phyloP scores from a whole-genome alignment of 2,329 filamentous ascomycete genomes.

The Aureobasidium namibiae region DNA sequence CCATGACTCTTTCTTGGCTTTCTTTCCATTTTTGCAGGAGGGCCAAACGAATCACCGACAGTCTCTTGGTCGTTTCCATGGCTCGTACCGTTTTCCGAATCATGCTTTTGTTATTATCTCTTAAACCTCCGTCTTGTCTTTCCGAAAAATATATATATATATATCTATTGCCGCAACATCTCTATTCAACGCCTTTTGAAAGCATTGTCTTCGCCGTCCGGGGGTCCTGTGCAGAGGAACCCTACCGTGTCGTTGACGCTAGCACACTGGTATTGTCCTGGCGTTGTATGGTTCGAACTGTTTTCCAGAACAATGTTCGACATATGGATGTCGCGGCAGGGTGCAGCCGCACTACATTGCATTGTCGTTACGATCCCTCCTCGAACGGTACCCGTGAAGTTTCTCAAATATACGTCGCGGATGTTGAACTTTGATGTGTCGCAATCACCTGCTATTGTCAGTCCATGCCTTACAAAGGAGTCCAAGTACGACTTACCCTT shows the following conservation, averaged over 20 bases:
- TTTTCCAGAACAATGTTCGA: conserved; percentile 15
- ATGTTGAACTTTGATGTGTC: conserved; percentile 31
- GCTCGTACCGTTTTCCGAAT: background rate
- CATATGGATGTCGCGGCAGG: conserved; percentile 21
- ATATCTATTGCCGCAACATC: background rate
- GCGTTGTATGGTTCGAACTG: conserved; percentile 16
- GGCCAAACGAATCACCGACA: background rate
- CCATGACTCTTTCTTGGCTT: background rate
- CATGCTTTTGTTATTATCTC: too few species aligned
- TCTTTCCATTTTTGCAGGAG: background rate
- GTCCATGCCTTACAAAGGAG: background rate
- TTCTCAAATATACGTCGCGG: conserved; percentile 22
- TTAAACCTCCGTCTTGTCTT: too few species aligned
- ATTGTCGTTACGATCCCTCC: conserved; percentile 19
- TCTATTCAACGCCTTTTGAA: background rate
- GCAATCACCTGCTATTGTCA: conserved; percentile 17
- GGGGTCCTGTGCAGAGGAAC: conserved; percentile 20
- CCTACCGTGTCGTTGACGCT: conserved; percentile 17
- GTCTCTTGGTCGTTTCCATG: background rate
- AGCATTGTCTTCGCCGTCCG: conserved; percentile 1
- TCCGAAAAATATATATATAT: background rate
- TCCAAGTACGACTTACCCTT: background rate
- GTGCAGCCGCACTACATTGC: conserved; percentile 22
- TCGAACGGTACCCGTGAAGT: conserved; percentile 23
- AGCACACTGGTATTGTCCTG: conserved; percentile 20